These are phyloP conservation scores for Verticillium nubilum DNA, from an alignment of 2,329 filamentous ascomycete species.

Conservation along the genomic window DNA sequence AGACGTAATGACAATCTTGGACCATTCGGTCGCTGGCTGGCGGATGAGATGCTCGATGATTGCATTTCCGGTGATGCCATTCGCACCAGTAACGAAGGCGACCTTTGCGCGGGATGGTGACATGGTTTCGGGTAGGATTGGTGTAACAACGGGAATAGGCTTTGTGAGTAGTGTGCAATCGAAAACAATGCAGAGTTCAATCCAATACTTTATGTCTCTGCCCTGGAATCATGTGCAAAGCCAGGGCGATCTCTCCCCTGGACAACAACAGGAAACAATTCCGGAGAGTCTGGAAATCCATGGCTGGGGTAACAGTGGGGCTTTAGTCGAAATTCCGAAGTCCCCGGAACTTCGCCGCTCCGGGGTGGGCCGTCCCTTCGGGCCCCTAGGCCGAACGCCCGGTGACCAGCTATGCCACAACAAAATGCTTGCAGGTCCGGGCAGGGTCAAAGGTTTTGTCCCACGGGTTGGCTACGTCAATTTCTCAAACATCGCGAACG, in stretches of 20 bases:
- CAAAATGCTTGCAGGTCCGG: neutral
- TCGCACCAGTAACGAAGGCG: conserved; percentile 10
- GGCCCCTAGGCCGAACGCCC: neutral
- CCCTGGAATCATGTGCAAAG: neutral
- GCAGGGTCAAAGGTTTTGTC: too few relatives aligned
- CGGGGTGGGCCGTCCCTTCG: neutral
- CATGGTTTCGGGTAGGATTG: neutral
- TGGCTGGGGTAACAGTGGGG: neutral
- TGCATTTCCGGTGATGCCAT: conserved; percentile 26
- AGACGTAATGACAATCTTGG: conserved; percentile 10
- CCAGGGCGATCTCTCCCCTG: neutral
- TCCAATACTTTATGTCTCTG: neutral
- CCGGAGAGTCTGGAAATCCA: neutral
- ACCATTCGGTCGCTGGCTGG: conserved; percentile 9
- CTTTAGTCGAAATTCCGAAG: neutral
- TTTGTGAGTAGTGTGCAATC: neutral
- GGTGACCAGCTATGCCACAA: neutral
- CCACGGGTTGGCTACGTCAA: too few relatives aligned
- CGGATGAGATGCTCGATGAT: conserved; percentile 24
- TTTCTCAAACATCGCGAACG: too few relatives aligned
- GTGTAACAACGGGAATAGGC: neutral
- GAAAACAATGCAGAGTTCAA: neutral
- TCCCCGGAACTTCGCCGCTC: neutral
- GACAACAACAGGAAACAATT: neutral
- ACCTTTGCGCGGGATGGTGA: conserved; percentile 10